Base-by-base conservation (phyloP, 2,329 filamentous ascomycete species). In the Aspergillus aculeatus region DNA sequence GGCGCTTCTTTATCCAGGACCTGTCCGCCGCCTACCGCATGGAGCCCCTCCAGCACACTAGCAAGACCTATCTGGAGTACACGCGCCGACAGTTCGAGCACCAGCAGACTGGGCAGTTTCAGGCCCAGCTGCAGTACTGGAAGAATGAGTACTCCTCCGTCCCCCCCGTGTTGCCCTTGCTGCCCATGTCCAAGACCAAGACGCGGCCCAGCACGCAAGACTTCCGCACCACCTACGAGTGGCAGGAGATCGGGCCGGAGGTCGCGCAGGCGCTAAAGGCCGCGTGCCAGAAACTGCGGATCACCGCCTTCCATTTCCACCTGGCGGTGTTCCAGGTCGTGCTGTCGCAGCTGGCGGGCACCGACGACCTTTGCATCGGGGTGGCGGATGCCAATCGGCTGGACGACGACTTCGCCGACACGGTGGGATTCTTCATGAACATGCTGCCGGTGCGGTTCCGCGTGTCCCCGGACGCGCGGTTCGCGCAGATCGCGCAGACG, bases 401-500 rank as follows among this genome's bases (percentile, higher is more conserved):
- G 0, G 77, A 81, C 1, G 58, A 57, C 11, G 60, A 71, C 1
- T 56, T 73, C 2, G 58, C 68, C 7, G 56, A 64, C 1, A 82
- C 68, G 2, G 66, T 84, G 1, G 83, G 83, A 1, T 68, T 77
- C 47, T 80, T 80, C 47, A 59, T 84, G 2, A 84, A 85, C 59
- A 64, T 84, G 0, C 68, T 85, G 0, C 77, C 83, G 1, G 50
- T 84, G 0, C 71, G 73, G 0, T 78, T 83, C 26, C 26, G 26
- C 26, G 26, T 29, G 7, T 58, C 2, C 5, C 2, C 44, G 23
- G 21, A 29, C 26, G 26, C 78, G 79, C 57, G 63, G 59, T 1
- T 65, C 2, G 59, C 80, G 5, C 62, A 66, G 29, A 58, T 68
- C 19, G 58, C 64, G 0, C 63, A 71, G 0, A 55, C 66, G 0